Percentiles rank a stretch among this genome's conserved stretches.
Evolutionary conservation across 768 basidiomycete genomes (phyloP).

Genomic region (Mycena pura): DNA sequence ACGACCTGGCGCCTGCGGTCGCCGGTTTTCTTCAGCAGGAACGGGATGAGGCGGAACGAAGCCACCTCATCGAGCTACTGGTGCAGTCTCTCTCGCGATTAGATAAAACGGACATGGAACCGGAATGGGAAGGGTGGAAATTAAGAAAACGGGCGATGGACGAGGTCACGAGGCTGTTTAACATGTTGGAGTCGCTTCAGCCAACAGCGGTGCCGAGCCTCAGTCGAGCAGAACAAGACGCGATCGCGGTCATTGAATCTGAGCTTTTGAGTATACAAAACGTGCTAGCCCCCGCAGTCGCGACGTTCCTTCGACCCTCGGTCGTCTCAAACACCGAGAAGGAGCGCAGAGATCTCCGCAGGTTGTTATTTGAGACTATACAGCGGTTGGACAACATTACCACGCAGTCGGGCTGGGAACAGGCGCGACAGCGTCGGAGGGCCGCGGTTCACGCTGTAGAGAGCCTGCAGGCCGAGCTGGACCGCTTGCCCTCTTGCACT

Average conservation of each 20-base stretch:
- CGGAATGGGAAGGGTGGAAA: background rate
- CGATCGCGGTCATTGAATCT: background rate
- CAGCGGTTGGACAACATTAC: conserved; percentile 5
- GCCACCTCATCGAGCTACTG: background rate
- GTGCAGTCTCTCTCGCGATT: conserved; percentile 5
- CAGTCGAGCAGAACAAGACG: conserved; percentile 6
- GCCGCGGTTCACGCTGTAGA: background rate
- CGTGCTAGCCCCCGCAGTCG: conserved; percentile 15
- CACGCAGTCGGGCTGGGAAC: conserved; percentile 12
- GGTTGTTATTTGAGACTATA: conserved; percentile 8
- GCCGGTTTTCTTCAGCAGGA: background rate
- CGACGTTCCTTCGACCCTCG: conserved; percentile 15
- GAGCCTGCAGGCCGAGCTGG: conserved; percentile 5
- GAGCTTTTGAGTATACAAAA: conserved; percentile 10
- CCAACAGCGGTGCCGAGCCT: background rate
- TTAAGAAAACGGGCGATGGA: conserved; percentile 4
- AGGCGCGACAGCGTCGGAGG: conserved; percentile 4
- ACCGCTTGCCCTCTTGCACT: conserved; percentile 2
- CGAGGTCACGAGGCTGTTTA: conserved; percentile 8
- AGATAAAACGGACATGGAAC: background rate
- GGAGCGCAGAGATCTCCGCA: conserved; percentile 9
- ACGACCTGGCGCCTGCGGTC: conserved; percentile 13
- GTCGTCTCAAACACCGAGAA: background rate
- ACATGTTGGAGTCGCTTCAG: background rate
- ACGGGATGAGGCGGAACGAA: background rate